phyloP scores from a whole-genome alignment of 1,139 yeast species.

The Protomyces inouyei region DNA sequence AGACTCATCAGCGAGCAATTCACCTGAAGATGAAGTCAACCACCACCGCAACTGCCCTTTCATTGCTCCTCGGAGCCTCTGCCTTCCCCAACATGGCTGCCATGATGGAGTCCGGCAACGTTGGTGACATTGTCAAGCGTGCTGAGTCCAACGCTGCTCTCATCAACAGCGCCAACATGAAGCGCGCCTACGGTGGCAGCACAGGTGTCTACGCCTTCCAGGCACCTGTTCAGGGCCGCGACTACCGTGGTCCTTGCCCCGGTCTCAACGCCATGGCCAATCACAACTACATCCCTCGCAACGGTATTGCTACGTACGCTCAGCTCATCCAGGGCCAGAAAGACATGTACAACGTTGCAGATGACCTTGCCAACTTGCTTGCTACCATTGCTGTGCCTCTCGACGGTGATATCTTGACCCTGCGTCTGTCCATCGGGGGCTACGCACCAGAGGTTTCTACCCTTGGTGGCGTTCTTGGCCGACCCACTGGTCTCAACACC shows the following conservation, averaged over 20 bases:
- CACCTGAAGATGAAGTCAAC: background rate
- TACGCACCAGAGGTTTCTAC: background rate
- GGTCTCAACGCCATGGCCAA: constrained; percentile 22
- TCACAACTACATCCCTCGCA: constrained; percentile 22
- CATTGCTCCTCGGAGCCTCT: constrained; percentile 6
- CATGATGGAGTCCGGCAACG: constrained; percentile 3
- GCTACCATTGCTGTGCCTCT: constrained; percentile 19
- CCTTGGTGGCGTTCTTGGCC: constrained; percentile 2
- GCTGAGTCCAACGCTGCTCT: constrained; percentile 4
- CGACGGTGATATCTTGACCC: constrained; percentile 19
- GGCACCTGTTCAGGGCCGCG: constrained; percentile 14
- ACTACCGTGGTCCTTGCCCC: constrained; percentile 26
- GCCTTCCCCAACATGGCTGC: constrained; percentile 25
- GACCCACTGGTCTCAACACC: constrained; percentile 16
- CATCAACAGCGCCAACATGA: constrained; percentile 3
- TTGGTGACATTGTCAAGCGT: constrained; percentile 3
- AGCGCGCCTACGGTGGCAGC: constrained; percentile 18
- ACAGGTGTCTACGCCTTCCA: constrained; percentile 13
- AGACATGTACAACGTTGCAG: constrained; percentile 16
- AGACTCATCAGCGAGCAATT: background rate
- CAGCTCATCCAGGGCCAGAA: constrained; percentile 11
- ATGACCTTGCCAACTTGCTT: constrained; percentile 14
- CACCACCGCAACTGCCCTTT: background rate
- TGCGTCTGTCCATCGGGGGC: constrained; percentile 11
- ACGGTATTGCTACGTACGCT: constrained; percentile 21